These are phyloP conservation scores for Nannochloropsis salina DNA, from an alignment of 108 stramenopile species.

Conservation along the genomic window DNA sequence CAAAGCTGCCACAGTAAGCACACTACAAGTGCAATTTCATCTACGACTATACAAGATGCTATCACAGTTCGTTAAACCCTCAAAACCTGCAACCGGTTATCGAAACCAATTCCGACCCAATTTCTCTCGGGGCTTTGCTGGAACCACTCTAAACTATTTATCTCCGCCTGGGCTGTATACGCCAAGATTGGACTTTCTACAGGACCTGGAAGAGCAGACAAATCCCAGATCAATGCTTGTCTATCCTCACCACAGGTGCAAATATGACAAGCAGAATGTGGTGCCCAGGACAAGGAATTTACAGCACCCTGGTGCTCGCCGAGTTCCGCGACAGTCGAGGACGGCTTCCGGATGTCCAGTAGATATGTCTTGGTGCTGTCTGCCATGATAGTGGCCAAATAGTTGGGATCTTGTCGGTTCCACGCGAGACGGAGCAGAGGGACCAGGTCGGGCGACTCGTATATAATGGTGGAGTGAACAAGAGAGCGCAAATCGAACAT, in stretches of 20 bases:
- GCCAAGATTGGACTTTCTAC: constrained; percentile 87
- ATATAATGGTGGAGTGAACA: constrained; percentile 94
- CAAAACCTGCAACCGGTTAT: constrained; percentile 81
- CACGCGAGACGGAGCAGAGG: constrained; percentile 89
- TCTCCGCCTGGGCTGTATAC: constrained; percentile 89
- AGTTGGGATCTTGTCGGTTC: constrained; percentile 99
- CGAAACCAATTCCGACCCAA: constrained; percentile 88
- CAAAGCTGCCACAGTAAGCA: no score
- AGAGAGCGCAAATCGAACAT: constrained; percentile 91
- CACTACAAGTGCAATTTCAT: no score
- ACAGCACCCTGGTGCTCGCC: constrained; percentile 76
- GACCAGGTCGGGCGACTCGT: constrained; percentile 77
- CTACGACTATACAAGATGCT: no score
- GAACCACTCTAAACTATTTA: constrained; percentile 95
- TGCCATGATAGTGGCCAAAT: constrained; percentile 81
- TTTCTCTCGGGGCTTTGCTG: constrained; percentile 71
- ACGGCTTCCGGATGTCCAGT: constrained; percentile 71
- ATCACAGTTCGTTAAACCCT: constrained; percentile 30
- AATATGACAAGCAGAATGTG: constrained; percentile 91
- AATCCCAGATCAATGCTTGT: constrained; percentile 97
- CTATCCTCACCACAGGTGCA: constrained; percentile 90
- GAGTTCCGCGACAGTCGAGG: constrained; percentile 54
- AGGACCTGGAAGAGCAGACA: constrained; percentile 55
- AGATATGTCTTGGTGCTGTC: constrained; percentile 77
- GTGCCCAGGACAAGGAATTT: constrained; percentile 95